Evolutionary conservation across 805 yeast genomes (phyloP), one percentile per base, ranked within the genome.

Genomic region (Isabelozyma gotoi): DNA sequence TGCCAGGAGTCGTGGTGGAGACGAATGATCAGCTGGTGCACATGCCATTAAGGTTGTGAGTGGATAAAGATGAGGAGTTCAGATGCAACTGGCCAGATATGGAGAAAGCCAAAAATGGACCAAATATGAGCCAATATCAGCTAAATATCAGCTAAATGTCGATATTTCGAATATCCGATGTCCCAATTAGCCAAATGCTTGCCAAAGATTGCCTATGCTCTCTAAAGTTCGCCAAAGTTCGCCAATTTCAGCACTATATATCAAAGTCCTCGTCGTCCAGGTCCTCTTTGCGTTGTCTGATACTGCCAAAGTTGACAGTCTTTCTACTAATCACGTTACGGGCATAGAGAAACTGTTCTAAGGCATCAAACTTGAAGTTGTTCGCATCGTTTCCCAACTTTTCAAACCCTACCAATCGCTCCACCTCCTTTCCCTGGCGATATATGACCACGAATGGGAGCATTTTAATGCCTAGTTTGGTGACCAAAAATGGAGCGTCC

Each of bases 361-460:
- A 63, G 2, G 69, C 54, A 35, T 68, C 74, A 7, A 77, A 52
- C 2, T 69, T 55, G 51, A 84, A 81, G 33, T 69, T 74, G 40
- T 73, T 71, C 3, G 72, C 65, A 39, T 74, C 65, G 29, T 58
- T 53, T 20, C 81, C 77, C 36, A 88, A 63, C 24, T 77, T 74
- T 41, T 82, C 83, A 53, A 88, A 84, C 5, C 96, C 96, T 4
- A 87, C 74, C 4, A 87, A 55, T 47, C 88, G 65, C 11, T 75
- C 72, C 3, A 68, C 57, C 52, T 86, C 92, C 36, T 72, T 62
- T 1, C 91, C 91, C 31, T 76, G 67, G 10, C 65, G 67, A 55
- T 83, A 88, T 7, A 81, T 68, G 2, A 85, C 62, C 2, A 88
- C 81, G 50, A 82, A 83, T 0, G 96, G 96, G 4, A 88, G 68